Evolutionary conservation across 2,329 filamentous ascomycete genomes (phyloP).

Genomic region (Aspergillus neotritici): DNA sequence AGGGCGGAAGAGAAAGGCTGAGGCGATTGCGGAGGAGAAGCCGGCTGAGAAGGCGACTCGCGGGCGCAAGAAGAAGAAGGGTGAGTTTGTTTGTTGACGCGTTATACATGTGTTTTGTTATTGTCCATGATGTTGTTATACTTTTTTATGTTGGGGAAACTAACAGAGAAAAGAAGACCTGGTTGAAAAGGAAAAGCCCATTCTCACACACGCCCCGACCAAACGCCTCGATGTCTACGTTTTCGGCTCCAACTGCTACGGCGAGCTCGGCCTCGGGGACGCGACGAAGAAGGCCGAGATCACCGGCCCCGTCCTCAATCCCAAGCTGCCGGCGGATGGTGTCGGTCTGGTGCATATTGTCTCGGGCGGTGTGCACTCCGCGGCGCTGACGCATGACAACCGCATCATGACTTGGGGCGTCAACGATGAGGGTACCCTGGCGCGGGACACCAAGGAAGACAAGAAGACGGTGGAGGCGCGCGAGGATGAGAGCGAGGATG

Average conservation of each 20-base stretch:
- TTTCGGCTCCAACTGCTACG: slow-evolving; percentile 68
- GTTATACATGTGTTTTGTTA: not conserved
- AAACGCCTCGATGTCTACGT: slow-evolving; percentile 66
- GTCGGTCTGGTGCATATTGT: slow-evolving; percentile 51
- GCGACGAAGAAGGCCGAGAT: slow-evolving; percentile 59
- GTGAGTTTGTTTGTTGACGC: slow-evolving; percentile 1
- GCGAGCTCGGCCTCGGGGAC: slow-evolving; percentile 72
- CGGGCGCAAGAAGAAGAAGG: slow-evolving; percentile 7
- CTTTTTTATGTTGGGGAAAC: too few species aligned
- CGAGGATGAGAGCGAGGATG: slow-evolving; percentile 20
- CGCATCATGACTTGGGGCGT: slow-evolving; percentile 83
- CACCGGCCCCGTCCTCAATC: slow-evolving; percentile 65
- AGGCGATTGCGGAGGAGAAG: slow-evolving; percentile 1
- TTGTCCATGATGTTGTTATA: too few species aligned
- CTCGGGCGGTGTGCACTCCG: slow-evolving; percentile 68
- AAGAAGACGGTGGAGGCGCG: slow-evolving; percentile 53
- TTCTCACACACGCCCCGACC: slow-evolving; percentile 45
- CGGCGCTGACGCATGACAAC: slow-evolving; percentile 70
- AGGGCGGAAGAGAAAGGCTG: slow-evolving; percentile 7
- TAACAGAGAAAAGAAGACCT: too few species aligned
- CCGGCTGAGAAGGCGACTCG: not conserved
- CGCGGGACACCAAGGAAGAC: slow-evolving; percentile 55
- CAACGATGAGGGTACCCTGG: slow-evolving; percentile 74
- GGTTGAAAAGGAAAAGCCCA: not conserved
- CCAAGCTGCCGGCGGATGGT: slow-evolving; percentile 52